Conservation (phyloP, 2,329 filamentous ascomycete species). For the Purpureocillium takamizusanense region DNA sequence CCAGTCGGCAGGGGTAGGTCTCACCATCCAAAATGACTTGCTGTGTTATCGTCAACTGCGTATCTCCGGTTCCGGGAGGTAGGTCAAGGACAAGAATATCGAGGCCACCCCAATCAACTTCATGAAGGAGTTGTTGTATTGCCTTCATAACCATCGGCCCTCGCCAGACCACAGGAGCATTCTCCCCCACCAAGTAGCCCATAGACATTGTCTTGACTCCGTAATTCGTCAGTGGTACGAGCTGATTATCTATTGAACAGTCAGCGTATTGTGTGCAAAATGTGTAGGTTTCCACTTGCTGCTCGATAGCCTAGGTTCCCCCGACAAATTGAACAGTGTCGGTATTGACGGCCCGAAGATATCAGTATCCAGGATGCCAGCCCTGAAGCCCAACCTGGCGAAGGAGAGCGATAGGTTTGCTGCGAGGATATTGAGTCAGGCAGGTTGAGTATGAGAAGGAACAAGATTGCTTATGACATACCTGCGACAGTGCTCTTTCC, state of each 20-base stretch:
- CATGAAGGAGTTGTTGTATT: slow-evolving; percentile 86
- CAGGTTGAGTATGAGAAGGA: background rate
- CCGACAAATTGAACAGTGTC: slow-evolving; percentile 73
- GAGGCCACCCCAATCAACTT: slow-evolving; percentile 86
- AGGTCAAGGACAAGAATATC: slow-evolving; percentile 86
- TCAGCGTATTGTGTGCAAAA: slow-evolving; percentile 3
- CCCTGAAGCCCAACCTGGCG: slow-evolving; percentile 69
- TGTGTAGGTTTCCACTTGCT: slow-evolving; percentile 38
- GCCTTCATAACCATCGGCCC: slow-evolving; percentile 98
- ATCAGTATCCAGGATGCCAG: slow-evolving; percentile 88
- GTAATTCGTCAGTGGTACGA: slow-evolving; percentile 86
- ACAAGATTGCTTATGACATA: slow-evolving; percentile 22
- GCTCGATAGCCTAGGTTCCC: slow-evolving; percentile 65
- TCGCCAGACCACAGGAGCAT: slow-evolving; percentile 84
- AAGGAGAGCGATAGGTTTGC: slow-evolving; percentile 82
- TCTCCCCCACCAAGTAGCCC: slow-evolving; percentile 79
- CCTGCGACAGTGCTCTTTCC: slow-evolving; percentile 91
- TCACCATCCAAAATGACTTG: slow-evolving; percentile 79
- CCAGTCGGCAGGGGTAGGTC: slow-evolving; percentile 7
- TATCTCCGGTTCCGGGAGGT: slow-evolving; percentile 90
- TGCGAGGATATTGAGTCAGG: slow-evolving; percentile 11
- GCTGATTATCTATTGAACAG: slow-evolving; percentile 54
- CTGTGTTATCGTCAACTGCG: slow-evolving; percentile 93
- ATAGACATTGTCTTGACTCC: slow-evolving; percentile 98
- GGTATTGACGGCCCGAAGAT: slow-evolving; percentile 96